phyloP scores from a whole-genome alignment of 345 rosid genomes.

The Acer yangbiense region DNA sequence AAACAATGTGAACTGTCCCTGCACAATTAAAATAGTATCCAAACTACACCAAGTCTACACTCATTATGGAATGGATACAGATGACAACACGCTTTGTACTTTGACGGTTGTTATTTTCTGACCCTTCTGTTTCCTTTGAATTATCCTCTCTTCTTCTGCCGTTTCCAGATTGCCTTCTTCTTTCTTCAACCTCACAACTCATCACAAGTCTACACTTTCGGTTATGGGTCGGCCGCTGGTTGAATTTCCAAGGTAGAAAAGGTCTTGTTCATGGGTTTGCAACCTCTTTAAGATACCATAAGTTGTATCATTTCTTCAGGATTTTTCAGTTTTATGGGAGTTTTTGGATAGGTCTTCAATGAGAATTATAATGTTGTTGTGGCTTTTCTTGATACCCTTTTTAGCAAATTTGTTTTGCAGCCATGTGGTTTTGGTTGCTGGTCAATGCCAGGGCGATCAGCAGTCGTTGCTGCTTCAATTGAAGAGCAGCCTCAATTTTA shows the following conservation, averaged over 20 bases:
- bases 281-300: not conserved
- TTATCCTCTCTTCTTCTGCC: not conserved
- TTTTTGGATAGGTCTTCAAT: not conserved
- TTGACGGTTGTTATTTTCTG: not conserved
- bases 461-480: conserved; percentile 7
- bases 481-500: not conserved
- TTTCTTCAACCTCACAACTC: not conserved
- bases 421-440: conserved; percentile 17
- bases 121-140: not conserved
- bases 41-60: not conserved
- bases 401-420: not conserved
- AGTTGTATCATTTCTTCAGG: not conserved
- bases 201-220: not conserved
- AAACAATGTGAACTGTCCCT: not conserved
- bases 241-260: not conserved
- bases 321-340: conserved; percentile 1
- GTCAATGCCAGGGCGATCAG: conserved; percentile 26
- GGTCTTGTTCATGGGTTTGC: conserved; percentile 8
- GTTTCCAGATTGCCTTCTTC: not conserved
- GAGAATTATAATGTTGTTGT: not conserved
- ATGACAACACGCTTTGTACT: conserved; percentile 2
- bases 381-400: conserved; percentile 19
- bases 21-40: not conserved
- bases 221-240: not conserved
- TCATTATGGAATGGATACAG: not conserved